Base-by-base conservation (phyloP, 164 flowering plant species). In the Buxus sempervirens region DNA sequence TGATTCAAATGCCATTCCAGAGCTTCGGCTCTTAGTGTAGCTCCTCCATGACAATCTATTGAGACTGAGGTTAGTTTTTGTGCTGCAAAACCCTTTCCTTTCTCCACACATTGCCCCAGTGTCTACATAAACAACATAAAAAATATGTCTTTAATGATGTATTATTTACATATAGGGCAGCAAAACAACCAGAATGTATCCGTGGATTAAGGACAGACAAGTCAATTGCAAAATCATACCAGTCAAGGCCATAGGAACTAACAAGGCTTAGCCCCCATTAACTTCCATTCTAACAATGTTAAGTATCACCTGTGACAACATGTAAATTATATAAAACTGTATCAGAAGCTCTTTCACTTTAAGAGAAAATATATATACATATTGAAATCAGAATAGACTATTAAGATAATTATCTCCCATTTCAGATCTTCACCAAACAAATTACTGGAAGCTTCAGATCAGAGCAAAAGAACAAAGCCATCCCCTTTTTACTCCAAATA, bases 1-100 rank as follows among this genome's bases (percentile, higher is more conserved):
- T 54, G 86, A 76, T 70, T 82, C 83, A 83, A 79, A 80, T 77
- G 81, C 97, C 97, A 91, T 90, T 42, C 83, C 85, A 81, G 60
- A 72, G 49, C 38, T 64, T 66, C 68, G 72, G 67, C 68, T 77
- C 62, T 57, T 79, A 45, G 61, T 75, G 71, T 65, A 63, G 48
- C 69, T 80, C n/a, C 63, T 75, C 36, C 54, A 68, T 48, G 41
- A 64, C 41, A 70, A 36, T 61, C 67, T 72, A 58, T 45, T 63
- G 27, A 73, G 58, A 68, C 45, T 61, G 20, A 48, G 22, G 54
- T 66, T 67, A 49, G 66, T 20, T 55, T 63, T 60, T 22, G 65
- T 23, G 55, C 60, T 70, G 63, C 55, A 70, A 59, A 66, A 73
- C 19, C 55, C 63, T 82, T 71, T 74, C 70, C 65, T 75, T 54